Evolutionary conservation across 1,139 yeast species (phyloP).

Genomic region (Magnusiomyces ingens): DNA sequence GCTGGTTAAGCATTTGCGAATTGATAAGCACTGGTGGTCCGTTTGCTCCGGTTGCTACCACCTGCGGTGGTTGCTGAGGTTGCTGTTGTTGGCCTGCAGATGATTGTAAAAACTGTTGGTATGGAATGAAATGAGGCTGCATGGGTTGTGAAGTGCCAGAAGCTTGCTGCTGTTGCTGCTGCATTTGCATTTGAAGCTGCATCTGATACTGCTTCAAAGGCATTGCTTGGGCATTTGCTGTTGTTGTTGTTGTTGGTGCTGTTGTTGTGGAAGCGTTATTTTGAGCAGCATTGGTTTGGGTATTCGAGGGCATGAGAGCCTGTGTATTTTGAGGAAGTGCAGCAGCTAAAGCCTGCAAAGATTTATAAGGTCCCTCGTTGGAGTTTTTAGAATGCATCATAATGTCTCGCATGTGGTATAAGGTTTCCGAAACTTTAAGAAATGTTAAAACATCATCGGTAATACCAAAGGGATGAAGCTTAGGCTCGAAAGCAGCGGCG

Average conservation of each 20-base stretch:
- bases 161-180: slow-evolving; percentile 10
- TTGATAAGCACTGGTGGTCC: too few species aligned
- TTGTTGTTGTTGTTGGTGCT: slow-evolving; percentile 9
- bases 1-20: too few species aligned
- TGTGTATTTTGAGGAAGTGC: not conserved
- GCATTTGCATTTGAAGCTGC: slow-evolving; percentile 15
- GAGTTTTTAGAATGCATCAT: slow-evolving; percentile 48
- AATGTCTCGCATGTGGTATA: slow-evolving; percentile 60
- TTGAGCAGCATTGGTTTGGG: too few species aligned
- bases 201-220: slow-evolving; percentile 6
- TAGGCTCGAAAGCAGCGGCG: not conserved
- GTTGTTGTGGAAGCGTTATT: slow-evolving; percentile 1
- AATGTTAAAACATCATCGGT: slow-evolving; percentile 58
- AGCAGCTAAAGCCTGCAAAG: slow-evolving; percentile 43
- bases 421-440: slow-evolving; percentile 68
- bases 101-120: too few species aligned
- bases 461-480: slow-evolving; percentile 46
- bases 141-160: too few species aligned
- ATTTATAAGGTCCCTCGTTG: slow-evolving; percentile 51
- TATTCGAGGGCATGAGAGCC: too few species aligned
- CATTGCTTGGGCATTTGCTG: not conserved
- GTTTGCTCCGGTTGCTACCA: too few species aligned
- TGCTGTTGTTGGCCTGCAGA: too few species aligned
- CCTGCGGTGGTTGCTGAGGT: too few species aligned
- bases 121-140: too few species aligned